These are phyloP conservation scores for Pholiota molesta DNA, from an alignment of 768 basidiomycete genomes.

Conservation along the genomic window DNA sequence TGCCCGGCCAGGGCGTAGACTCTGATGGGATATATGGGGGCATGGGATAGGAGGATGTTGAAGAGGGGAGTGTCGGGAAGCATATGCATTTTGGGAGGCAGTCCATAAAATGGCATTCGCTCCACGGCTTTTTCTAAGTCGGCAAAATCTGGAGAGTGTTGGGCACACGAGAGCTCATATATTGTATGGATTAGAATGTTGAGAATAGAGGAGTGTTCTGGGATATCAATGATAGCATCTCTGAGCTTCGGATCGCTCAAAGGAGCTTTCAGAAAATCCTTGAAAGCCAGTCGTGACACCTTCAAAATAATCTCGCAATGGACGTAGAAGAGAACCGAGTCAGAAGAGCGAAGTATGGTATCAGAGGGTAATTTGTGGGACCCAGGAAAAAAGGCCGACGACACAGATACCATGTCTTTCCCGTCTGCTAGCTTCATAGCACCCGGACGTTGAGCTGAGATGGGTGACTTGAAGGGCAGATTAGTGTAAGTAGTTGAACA, in stretches of 20 bases:
- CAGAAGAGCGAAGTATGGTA: constrained; percentile 28
- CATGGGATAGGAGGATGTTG: constrained; percentile 24
- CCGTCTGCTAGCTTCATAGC: neutral
- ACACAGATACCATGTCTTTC: constrained; percentile 21
- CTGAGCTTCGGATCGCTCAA: constrained; percentile 15
- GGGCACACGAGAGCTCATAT: constrained; percentile 23
- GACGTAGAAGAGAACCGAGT: constrained; percentile 32
- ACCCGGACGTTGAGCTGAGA: neutral
- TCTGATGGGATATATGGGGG: constrained; percentile 20
- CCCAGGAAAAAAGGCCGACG: constrained; percentile 30
- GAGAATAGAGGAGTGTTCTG: constrained; percentile 24
- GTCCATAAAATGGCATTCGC: constrained; percentile 22
- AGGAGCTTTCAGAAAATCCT: constrained; percentile 16
- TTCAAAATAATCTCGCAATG: constrained; percentile 19
- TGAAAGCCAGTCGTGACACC: constrained; percentile 19
- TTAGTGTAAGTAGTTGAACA: neutral
- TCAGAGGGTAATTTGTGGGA: constrained; percentile 25
- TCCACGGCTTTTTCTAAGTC: constrained; percentile 23
- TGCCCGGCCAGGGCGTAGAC: constrained; percentile 28
- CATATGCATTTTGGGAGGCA: constrained; percentile 17
- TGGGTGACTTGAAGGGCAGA: neutral
- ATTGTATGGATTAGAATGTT: constrained; percentile 27
- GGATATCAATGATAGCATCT: constrained; percentile 21
- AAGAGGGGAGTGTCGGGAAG: constrained; percentile 13
- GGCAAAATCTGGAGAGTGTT: constrained; percentile 21